phyloP scores from a whole-genome alignment of 768 basidiomycete genomes.

The Tricholoma matsutake region DNA sequence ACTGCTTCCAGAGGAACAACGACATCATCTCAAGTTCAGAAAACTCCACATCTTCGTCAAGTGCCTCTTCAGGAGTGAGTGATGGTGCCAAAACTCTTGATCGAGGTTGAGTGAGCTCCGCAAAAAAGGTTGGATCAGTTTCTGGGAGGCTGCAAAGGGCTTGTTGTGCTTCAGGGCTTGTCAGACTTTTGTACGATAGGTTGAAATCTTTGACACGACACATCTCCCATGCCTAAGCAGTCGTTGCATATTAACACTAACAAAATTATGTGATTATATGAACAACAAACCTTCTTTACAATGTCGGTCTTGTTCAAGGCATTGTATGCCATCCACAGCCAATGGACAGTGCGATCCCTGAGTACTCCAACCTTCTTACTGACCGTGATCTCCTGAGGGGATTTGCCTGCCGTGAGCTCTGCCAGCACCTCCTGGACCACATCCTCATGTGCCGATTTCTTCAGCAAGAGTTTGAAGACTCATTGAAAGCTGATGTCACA shows the following conservation, averaged over 20 bases:
- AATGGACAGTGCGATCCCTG: background rate
- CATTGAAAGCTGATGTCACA: background rate
- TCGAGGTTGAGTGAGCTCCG: background rate
- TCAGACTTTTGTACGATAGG: background rate
- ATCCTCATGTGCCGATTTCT: background rate
- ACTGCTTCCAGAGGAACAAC: background rate
- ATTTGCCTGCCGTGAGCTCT: background rate
- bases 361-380: background rate
- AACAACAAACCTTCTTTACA: background rate
- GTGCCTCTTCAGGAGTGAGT: background rate
- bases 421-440: background rate
- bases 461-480: background rate
- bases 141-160: background rate
- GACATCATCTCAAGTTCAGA: background rate
- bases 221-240: background rate
- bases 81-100: background rate
- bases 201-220: background rate
- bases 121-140: background rate
- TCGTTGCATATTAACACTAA: background rate
- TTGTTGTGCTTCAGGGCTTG: background rate
- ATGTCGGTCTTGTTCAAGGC: background rate
- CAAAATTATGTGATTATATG: background rate
- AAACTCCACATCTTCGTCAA: background rate
- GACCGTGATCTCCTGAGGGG: background rate
- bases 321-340: background rate